Base-by-base conservation (phyloP, 371 early-diverging fungal species). In the Saksenaea oblongispora region DNA sequence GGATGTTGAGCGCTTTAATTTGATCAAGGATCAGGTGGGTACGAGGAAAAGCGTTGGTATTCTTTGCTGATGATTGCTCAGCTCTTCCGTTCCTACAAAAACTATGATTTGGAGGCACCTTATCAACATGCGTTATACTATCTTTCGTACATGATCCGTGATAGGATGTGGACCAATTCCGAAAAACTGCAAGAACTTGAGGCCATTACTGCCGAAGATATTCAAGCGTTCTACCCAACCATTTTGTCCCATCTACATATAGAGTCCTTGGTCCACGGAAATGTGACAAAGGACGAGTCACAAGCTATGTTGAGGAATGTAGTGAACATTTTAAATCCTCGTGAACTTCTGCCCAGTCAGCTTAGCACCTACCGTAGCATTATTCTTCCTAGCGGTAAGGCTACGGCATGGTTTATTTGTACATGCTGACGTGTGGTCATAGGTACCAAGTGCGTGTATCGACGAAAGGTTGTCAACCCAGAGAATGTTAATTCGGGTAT, bases 401-500 rank as follows among this genome's bases (percentile, higher is more conserved):
- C 18, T 11, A n/a, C 34, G 1, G 4, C 26, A 14, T 9, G 18
- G 9, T 28, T 11, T 59, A 5, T 55, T 28, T 34, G 27, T 13
- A 56, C 15, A 0, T 3, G 22, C 5, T 34, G 5, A 14, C 26
- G 4, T 39, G 26, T 17, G 42, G 11, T 28, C 5, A 3, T 18
- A 65, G 75, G 80, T 9, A 82, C 86, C 47, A 81, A 80, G 47
- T 87, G 80, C 64, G 80, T 93, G n/a, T 84, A 91, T 58, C 72
- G 77, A 56, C 85, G 80, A 10, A 67, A 83, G 27, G 91, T 93
- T 0, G 87, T 90, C 17, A 90, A 93, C 62, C 80, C 86, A 7
- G 80, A 92, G 61, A 87, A 96, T 72, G 86, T 92, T 63, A 96
- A 95, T 69, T 92, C 94, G 4, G 93, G 94, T 10, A 89, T 96